phyloP scores from a whole-genome alignment of 345 rosid genomes.

The Gossypium thurberi region DNA sequence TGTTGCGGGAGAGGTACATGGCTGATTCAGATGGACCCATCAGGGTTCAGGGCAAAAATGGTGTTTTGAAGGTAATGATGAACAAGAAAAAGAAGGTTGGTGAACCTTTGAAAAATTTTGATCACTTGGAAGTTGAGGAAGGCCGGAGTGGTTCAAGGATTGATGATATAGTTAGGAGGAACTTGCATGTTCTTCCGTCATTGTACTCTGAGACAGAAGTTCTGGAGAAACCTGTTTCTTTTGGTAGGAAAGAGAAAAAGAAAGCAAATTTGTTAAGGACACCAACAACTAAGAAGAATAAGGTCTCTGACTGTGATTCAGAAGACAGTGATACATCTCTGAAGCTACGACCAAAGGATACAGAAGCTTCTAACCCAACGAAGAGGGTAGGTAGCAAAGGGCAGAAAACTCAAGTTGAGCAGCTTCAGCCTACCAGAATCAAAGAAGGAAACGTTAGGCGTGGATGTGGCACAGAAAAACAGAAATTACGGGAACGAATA shows the following conservation, averaged over 20 bases:
- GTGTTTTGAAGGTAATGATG: constrained; percentile 84
- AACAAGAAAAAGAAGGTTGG: constrained; percentile 56
- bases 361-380: constrained; percentile 26
- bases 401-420: constrained; percentile 38
- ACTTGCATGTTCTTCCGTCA: constrained; percentile 27
- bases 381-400: constrained; percentile 31
- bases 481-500: constrained; percentile 76
- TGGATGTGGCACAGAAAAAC: constrained; percentile 89
- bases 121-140: constrained; percentile 34
- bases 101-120: constrained; percentile 37
- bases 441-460: constrained; percentile 64
- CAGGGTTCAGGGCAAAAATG: constrained; percentile 90
- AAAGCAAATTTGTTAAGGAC: constrained; percentile 30
- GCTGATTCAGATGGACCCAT: constrained; percentile 53
- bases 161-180: constrained; percentile 38
- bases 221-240: constrained; percentile 34
- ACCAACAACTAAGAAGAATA: constrained; percentile 30
- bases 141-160: constrained; percentile 29
- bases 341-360: constrained; percentile 31
- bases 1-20: constrained; percentile 37
- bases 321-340: constrained; percentile 44
- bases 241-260: constrained; percentile 31
- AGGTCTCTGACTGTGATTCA: constrained; percentile 35
- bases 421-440: constrained; percentile 23
- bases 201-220: constrained; percentile 31